Evolutionary conservation across 305 asterid genomes (phyloP), one percentile per base, ranked within the genome.

Genomic region (Fraxinus velutina): DNA sequence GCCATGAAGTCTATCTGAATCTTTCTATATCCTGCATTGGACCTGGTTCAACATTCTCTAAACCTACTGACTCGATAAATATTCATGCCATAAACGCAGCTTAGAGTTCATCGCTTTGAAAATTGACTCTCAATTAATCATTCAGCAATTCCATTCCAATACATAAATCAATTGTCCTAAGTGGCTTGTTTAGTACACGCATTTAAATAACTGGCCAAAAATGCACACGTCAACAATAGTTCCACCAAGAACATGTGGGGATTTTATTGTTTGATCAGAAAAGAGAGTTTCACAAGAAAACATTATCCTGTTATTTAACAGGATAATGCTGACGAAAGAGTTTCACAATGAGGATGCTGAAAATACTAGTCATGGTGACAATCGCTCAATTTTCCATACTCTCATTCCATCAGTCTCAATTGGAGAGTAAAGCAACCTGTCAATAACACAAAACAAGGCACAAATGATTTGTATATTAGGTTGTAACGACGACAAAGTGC

Each of bases 311-410:
- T 30, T 30, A 30, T 4, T 4, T 30, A 70, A 70, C 24, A 70
- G 2, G 2, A 70, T 13, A 29, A 42, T 42, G 52, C 30, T 30
- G 17, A 29, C 1, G 42, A 64, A 30, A 13, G 19, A 52, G 72
- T 77, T 44, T 89, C 87, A 92, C 71, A 88, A 87, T 4, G 90
- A 89, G 66, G 94, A 91, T 76, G 82, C 81, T 2, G 70, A 70
- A 71, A 79, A 81, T 85, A 77, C 85, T 84, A 88, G 92, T 89
- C 90, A 91, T 60, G 98, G 98, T 79, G 97, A 90, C 89, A 92
- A 75, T 87, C 96, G 90, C 52, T 89, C 94, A 3, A 92, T 86
- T 87, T 86, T 90, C 98, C 98, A 95, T 13, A 29, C 85, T 84
- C 81, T 89, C 79, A 79, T 92, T 72, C 93, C 98, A 44, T 87